These are phyloP conservation scores for Rhizoclosmatium sp. DNA, from an alignment of 192 early-diverging fungal species.

Conservation along the genomic window DNA sequence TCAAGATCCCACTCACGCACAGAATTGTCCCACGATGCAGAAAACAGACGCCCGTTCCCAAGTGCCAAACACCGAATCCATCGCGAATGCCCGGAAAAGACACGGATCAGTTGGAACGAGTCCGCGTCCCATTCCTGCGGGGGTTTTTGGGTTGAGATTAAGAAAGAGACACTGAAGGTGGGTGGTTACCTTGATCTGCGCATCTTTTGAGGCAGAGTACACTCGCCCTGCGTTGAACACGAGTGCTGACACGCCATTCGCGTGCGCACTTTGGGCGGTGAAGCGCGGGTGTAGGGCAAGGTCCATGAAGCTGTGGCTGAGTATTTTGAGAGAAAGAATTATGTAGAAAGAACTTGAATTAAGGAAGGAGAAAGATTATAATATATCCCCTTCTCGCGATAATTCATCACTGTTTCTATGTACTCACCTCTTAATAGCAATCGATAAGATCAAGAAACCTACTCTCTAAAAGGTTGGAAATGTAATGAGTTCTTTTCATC, in stretches of 20 bases:
- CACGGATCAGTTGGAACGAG: neutral
- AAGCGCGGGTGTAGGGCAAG: neutral
- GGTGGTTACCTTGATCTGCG: slow-evolving; percentile 25
- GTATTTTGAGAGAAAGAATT: neutral
- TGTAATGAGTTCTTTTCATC: too few relatives aligned
- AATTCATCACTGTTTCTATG: too few relatives aligned
- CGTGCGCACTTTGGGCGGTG: slow-evolving; percentile 12
- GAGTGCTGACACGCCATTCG: slow-evolving; percentile 31
- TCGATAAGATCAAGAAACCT: too few relatives aligned
- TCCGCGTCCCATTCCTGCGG: neutral
- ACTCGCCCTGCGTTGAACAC: neutral
- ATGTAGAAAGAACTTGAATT: too few relatives aligned
- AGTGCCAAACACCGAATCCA: slow-evolving; percentile 37
- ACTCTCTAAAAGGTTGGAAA: too few relatives aligned
- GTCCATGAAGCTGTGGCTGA: neutral
- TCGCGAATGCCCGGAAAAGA: slow-evolving; percentile 41
- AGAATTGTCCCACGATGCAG: slow-evolving; percentile 45
- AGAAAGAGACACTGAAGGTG: neutral
- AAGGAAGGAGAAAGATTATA: too few relatives aligned
- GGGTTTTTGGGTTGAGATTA: neutral
- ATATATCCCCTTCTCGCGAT: too few relatives aligned
- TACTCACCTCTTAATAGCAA: too few relatives aligned
- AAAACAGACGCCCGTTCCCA: slow-evolving; percentile 34
- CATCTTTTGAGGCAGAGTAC: slow-evolving; percentile 29
- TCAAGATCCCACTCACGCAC: slow-evolving; percentile 39